Evolutionary conservation across 257 asterid species (phyloP).

Genomic region (Rubia yunnanensis): DNA sequence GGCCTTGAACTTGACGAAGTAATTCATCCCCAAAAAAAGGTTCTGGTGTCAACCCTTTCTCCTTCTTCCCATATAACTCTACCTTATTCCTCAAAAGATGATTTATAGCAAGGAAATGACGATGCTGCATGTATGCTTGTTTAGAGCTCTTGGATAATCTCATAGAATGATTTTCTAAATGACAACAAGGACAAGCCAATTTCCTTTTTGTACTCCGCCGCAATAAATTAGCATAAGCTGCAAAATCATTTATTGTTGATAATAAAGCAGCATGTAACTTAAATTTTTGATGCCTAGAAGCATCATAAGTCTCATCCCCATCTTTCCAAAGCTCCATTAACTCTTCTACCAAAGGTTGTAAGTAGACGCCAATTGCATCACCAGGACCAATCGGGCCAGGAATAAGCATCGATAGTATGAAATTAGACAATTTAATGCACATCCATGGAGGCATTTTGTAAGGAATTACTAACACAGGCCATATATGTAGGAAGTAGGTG

Average conservation of each 20-base stretch:
- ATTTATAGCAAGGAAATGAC: not conserved
- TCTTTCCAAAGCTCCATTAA: not conserved
- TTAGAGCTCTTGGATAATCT: not conserved
- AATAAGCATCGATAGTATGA: no score
- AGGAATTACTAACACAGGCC: not conserved
- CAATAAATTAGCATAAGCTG: not conserved
- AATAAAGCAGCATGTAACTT: not conserved
- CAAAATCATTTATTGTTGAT: slow-evolving; percentile 6
- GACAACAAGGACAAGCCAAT: not conserved
- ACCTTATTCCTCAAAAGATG: no score
- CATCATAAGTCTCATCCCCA: not conserved
- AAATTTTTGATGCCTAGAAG: not conserved
- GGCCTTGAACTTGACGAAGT: not conserved
- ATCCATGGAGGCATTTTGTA: not conserved
- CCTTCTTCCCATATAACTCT: not conserved
- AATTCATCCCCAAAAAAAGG: not conserved
- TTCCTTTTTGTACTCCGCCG: not conserved
- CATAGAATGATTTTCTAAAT: not conserved
- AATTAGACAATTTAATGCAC: not conserved
- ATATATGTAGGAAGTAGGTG: not conserved
- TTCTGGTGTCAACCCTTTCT: not conserved
- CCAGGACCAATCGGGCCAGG: not conserved
- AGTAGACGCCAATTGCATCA: not conserved
- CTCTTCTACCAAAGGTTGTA: not conserved
- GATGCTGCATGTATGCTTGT: not conserved